These are phyloP conservation scores for Verticillium klebahnii DNA, from an alignment of 2,329 filamentous ascomycete species.

Conservation along the genomic window DNA sequence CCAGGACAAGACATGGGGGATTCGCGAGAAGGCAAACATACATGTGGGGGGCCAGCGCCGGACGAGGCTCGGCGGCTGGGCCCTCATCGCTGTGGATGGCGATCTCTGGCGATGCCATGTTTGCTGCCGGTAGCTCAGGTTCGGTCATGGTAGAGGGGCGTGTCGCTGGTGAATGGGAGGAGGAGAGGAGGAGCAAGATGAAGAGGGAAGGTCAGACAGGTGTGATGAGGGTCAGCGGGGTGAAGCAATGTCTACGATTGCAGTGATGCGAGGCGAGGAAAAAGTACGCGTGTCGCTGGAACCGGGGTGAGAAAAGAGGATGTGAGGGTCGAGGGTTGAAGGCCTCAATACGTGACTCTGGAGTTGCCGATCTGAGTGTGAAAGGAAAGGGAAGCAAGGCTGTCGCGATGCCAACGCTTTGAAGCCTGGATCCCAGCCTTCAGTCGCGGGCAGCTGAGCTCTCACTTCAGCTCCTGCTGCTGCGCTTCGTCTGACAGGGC, in stretches of 20 bases:
- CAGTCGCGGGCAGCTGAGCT: neutral
- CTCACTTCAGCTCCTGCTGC: neutral
- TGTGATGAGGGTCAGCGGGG: neutral
- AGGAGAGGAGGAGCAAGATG: neutral
- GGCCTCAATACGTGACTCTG: neutral
- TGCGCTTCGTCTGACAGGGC: neutral
- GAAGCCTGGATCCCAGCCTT: neutral
- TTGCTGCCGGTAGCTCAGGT: conserved; percentile 2
- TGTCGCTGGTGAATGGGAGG: neutral
- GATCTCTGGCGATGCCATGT: conserved; percentile 10
- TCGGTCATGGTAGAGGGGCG: conserved; percentile 5
- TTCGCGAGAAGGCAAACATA: conserved; percentile 26
- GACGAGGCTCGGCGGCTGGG: conserved; percentile 17
- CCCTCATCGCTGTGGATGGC: conserved; percentile 9
- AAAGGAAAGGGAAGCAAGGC: neutral
- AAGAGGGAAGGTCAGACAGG: neutral
- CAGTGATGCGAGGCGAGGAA: neutral
- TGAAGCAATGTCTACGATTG: neutral
- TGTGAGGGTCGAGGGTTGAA: neutral
- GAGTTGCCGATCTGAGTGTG: neutral
- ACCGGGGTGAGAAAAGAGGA: neutral
- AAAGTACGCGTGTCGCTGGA: neutral
- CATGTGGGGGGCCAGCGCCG: conserved; percentile 32
- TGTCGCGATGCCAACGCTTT: neutral
- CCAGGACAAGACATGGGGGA: conserved; percentile 2